A percentile compares a stretch with the other conserved stretches of the same genome.
These are phyloP conservation scores for Solanum bulbocastanum DNA, from an alignment of 257 asterid genomes.

Conservation along the genomic window DNA sequence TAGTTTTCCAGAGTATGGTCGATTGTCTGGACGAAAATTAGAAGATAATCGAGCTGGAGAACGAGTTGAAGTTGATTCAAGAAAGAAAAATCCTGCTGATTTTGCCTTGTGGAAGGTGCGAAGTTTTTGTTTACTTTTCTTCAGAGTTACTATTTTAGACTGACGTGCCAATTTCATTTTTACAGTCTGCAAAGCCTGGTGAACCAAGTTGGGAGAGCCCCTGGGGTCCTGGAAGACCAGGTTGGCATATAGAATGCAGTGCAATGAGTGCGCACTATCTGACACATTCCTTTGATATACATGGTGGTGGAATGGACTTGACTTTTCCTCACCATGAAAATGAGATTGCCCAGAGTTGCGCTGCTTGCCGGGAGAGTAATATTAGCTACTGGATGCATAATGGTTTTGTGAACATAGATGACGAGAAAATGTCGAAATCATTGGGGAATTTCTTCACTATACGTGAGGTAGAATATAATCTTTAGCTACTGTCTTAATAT, in stretches of 20 bases:
- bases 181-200: constrained; percentile 81
- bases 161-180: background rate
- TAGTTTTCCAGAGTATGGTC: constrained; percentile 56
- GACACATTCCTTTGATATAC: constrained; percentile 72
- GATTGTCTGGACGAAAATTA: constrained; percentile 60
- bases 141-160: background rate
- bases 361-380: constrained; percentile 78
- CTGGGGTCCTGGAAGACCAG: constrained; percentile 97
- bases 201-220: constrained; percentile 92
- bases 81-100: constrained; percentile 75
- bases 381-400: constrained; percentile 75
- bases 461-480: constrained; percentile 47
- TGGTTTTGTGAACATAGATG: constrained; percentile 72
- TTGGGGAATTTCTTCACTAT: constrained; percentile 77
- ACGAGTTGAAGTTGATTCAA: constrained; percentile 63
- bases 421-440: constrained; percentile 87
- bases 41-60: constrained; percentile 75
- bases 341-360: constrained; percentile 87
- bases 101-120: constrained; percentile 91
- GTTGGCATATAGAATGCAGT: constrained; percentile 96
- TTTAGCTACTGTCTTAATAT: background rate
- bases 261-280: constrained; percentile 89
- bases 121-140: background rate
- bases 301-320: constrained; percentile 96
- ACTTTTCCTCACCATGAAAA: constrained; percentile 88